Base-by-base conservation (phyloP, 2,329 filamentous ascomycete genomes). In the Talaromyces atroroseus region DNA sequence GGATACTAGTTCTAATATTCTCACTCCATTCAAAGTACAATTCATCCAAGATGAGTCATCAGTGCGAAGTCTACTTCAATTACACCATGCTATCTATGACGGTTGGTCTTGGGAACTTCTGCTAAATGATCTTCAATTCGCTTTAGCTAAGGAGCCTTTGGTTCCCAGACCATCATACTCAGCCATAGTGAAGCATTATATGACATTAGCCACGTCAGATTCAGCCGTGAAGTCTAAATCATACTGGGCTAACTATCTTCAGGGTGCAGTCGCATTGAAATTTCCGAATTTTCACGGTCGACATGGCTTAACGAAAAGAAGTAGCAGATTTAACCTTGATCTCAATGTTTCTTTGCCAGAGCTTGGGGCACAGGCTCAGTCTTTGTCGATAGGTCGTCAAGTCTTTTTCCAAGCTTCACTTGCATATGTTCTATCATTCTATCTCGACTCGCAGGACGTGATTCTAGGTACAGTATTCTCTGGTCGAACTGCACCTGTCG, bases 31-130 rank as follows among this genome's bases (percentile, higher is more conserved):
- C 14, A 72, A 69, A 16, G 71, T 90, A n/a, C 80, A 89, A 58
- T 71, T 91, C 1, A 62, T 63, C 12, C 49, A 61, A 52, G 32
- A 52, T 7, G 18, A 61, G 18, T 50, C 66, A 4, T 56, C 60
- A 49, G 54, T 66, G 2, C 64, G 66, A 32, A 58, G 70, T 1
- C 64, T 82, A 11, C 53, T 89, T 46, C 78, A 86, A 12, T 76
- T 95, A 0, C 91, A 95, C 66, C 92, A 96, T 71, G 85, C 89
- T 0, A 69, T 95, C 1, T 96, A 95, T 66, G 92, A 96, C 69
- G 92, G 91, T n/a, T 96, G 92, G 92, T 92, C 90, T 0, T 80
- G 91, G 66, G 88, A 96, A 52, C 76, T 92, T 29, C 71, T 95
- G 0, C 66, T 89, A 14, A 74, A 80, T 24, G 90, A 96, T 67